Evolutionary conservation across 2,329 filamentous ascomycete species (phyloP), one percentile per base, ranked within the genome.

Genomic region (Juglanconis sp.): DNA sequence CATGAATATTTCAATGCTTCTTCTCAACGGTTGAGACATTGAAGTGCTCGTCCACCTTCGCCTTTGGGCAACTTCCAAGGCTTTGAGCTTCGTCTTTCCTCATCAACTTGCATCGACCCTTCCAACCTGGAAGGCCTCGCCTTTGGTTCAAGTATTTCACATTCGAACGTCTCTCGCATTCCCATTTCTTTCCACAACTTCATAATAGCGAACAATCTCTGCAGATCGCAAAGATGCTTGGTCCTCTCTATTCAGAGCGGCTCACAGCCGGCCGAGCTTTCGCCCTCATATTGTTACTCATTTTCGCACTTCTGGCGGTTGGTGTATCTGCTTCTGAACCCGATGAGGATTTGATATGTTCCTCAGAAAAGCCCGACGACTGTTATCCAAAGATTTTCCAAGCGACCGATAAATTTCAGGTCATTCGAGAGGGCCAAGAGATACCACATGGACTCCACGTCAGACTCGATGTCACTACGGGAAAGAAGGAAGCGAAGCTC

Each of bases 381-480:
- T 90, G 87, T 71, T 90, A 90, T 65, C 86, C 87, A 1, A 81
- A 79, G 52, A 64, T 87, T 2, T 90, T 90, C 63, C 77, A 82
- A 58, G 77, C 87, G 1, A 90, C 87, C 1, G 74, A 86, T 52
- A 80, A 88, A 59, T 90, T 90, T 65, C 86, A 88, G 70, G 68
- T 73, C 7, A 78, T 90, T 46, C 84, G 79, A 62, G 79, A 84
- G 40, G 87, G 88, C 65, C 87, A 90, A 70, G 81, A 88, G 42
- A 69, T 90, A 3, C 87, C 87, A 1, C 73, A 78, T 0, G 87
- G 87, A 5, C 79, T 90, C 4, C 87, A 90, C 69, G 80, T 90
- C 55, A 82, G 87, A 44, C 73, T 90, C 57, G 84, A 90, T 68
- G 78, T 90, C 51, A 79, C 79, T 65, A 87, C 86, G 0, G 87